A percentile compares a stretch with the other conserved stretches of the same genome.
phyloP scores from a whole-genome alignment of 768 basidiomycete species.

The Agaricus blazei region DNA sequence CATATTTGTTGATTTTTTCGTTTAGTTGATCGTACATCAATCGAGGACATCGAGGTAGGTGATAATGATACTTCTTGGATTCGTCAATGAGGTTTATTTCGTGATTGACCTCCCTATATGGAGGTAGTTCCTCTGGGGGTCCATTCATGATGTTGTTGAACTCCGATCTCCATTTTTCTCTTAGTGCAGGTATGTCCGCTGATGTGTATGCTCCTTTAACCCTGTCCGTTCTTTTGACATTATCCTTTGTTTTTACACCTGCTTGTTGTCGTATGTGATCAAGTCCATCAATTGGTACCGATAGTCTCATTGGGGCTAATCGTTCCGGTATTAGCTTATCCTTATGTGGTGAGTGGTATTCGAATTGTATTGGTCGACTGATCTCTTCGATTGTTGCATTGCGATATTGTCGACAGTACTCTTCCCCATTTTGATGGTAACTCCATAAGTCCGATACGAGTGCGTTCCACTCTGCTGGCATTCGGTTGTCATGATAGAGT shows the following conservation, averaged over 20 bases:
- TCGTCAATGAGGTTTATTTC: constrained; percentile 29
- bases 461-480: constrained; percentile 19
- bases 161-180: constrained; percentile 16
- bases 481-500: constrained; percentile 13
- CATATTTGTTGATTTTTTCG: constrained; percentile 10
- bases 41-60: constrained; percentile 13
- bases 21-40: not conserved
- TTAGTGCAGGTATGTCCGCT: not conserved
- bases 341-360: too few species aligned
- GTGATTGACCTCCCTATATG: constrained; percentile 31
- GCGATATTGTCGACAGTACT: not conserved
- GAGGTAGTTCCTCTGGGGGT: constrained; percentile 21
- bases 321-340: not conserved
- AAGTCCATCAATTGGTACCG: too few species aligned
- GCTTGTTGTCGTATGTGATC: not conserved
- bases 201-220: not conserved
- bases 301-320: too few species aligned
- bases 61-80: constrained; percentile 23
- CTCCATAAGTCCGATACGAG: not conserved
- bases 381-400: not conserved
- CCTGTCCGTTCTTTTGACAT: not conserved
- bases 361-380: not conserved
- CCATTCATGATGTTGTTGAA: constrained; percentile 20
- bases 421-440: not conserved
- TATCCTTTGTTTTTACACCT: too few species aligned